Evolutionary conservation across 768 basidiomycete species (phyloP), one percentile per base, ranked within the genome.

Genomic region (Termitomyces sp.): DNA sequence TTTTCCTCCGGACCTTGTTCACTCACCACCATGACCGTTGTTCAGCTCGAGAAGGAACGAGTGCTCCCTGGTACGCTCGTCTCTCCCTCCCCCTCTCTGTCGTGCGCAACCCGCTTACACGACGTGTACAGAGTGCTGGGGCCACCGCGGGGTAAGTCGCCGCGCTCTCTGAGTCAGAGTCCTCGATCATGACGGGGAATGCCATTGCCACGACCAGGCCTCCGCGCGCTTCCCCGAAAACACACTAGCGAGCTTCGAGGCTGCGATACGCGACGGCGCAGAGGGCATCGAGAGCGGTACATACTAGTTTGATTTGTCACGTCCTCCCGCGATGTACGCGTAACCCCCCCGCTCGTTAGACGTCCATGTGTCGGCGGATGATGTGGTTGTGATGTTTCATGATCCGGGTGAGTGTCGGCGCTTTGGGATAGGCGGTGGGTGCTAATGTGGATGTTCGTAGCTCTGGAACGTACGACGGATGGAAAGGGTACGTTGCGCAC

Each of bases 231-330:
- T 83, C 72, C 93, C 93, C 4, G 96, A 98, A 75, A 98, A 98
- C 79, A 96, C 95, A 49, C 83, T 95, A 62, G 92, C 92, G 36
- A 93, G 91, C 75, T 98, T 98, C 75, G 87, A 93, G 70, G 91
- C 91, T 62, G 96, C 96, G 68, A 93, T 97, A 61, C 86, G 86
- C 47, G 95, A 97, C 76, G 96, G 96, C 59, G 89, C 94, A 46
- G 94, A 99, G 71, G 95, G 81, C 65, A 96, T 99, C 68, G 96
- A 99, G 83, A 95, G 92, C 71, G 95, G 96, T 97, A n/a, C n/a
- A n/a, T n/a, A 95, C 76, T 85, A 75, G 77, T 46, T n/a, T 44
- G 32, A 18, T 37, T 10, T 4, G 9, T 32, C n/a, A 37, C 62
- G 65, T 61, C 51, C 55, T 55, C 65, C 62, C 69, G 67, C 70